phyloP scores from a whole-genome alignment of 352 stramenopile species.

The Globisporangium cederbergense region DNA sequence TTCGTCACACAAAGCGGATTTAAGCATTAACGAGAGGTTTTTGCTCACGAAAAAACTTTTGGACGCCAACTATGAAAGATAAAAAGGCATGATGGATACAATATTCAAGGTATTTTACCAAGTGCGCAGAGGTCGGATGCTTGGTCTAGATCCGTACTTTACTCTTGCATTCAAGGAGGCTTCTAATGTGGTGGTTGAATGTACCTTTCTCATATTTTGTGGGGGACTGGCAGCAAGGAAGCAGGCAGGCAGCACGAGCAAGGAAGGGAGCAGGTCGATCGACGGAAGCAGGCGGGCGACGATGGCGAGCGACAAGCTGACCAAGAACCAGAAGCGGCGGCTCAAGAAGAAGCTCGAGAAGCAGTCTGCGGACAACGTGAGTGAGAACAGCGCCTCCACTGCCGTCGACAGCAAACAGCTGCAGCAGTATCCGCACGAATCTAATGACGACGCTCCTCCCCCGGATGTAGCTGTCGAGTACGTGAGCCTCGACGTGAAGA shows the following conservation, averaged over 20 bases:
- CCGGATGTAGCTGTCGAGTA: slow-evolving; percentile 80
- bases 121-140: too few relatives aligned
- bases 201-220: background rate
- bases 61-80: too few relatives aligned
- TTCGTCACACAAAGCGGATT: background rate
- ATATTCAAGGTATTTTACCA: too few relatives aligned
- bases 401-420: background rate
- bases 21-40: too few relatives aligned
- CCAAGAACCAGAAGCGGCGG: slow-evolving; percentile 80
- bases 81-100: too few relatives aligned
- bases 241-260: background rate
- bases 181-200: background rate
- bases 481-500: slow-evolving; percentile 68
- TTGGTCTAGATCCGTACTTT: background rate
- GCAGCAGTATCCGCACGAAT: background rate
- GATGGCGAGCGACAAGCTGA: slow-evolving; percentile 37
- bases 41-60: too few relatives aligned
- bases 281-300: background rate
- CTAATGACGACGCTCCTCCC: slow-evolving; percentile 2
- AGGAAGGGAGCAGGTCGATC: background rate
- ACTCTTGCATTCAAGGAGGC: background rate
- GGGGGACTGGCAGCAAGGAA: slow-evolving; percentile 6
- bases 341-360: slow-evolving; percentile 85
- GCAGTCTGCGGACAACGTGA: slow-evolving; percentile 32
- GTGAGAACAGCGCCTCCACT: background rate